Evolutionary conservation across 805 yeast species (phyloP), one percentile per base, ranked within the genome.

Genomic region (Cyberlindnera mycetangii): DNA sequence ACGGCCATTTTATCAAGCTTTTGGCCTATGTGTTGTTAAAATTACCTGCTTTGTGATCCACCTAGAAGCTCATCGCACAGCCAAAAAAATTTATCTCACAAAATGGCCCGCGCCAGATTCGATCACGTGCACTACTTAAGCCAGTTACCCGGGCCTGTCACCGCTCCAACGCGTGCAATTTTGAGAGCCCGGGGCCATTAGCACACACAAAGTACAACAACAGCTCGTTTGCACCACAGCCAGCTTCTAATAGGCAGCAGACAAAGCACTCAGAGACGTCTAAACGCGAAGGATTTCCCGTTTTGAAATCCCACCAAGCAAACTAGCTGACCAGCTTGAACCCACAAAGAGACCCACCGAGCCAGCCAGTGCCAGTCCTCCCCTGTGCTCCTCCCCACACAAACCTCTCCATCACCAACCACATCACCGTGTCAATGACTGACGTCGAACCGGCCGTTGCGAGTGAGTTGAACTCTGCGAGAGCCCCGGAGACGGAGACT

Each of bases 1-100:
- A 69, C 47, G 25, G 66, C 59, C 67, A 62, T 62, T 7, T n/a
- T 36, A 15, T 27, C 17, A 11, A 10, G 10, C 14, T 5, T 25
- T 22, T 22, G 25, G 25, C 25, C n/a, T n/a, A n/a, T n/a, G n/a
- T n/a, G n/a, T n/a, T n/a, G n/a, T n/a, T n/a, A n/a, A n/a, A n/a
- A n/a, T n/a, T n/a, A n/a, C n/a, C n/a, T n/a, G n/a, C n/a, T n/a
- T n/a, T n/a, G n/a, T n/a, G n/a, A n/a, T n/a, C n/a, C n/a, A n/a
- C n/a, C n/a, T n/a, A 14, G 15, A 22, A 47, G 52, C 53, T 48
- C 54, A 51, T 51, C 56, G 53, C 55, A 22, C 20, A 30, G n/a
- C 37, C 37, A 43, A 44, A 46, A n/a, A 48, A 48, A 48, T 45
- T 45, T 45, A 45, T 45, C 42, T 17, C 33, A 25, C 16, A 12